Evolutionary conservation across 495 filamentous ascomycete species (phyloP).

Genomic region (Neurospora hispaniola): DNA sequence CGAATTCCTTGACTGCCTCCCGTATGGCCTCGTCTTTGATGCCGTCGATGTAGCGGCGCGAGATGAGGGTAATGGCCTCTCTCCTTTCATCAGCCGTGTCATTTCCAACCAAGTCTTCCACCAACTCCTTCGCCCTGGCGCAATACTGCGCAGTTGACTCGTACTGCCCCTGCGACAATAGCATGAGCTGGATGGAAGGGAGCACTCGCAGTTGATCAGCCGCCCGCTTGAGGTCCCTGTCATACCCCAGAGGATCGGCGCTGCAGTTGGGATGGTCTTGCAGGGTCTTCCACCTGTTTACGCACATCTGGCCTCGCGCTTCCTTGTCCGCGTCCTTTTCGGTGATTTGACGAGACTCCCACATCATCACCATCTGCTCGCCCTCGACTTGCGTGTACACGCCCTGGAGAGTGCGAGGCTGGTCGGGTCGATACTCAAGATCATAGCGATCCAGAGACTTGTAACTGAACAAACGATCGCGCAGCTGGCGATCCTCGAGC

Average conservation of each 20-base stretch:
- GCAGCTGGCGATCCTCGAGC: slow-evolving; percentile 31
- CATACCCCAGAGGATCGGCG: slow-evolving; percentile 31
- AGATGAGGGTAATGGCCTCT: slow-evolving; percentile 10
- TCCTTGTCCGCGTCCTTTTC: slow-evolving; percentile 27
- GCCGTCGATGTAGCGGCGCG: slow-evolving; percentile 35
- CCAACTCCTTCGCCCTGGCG: slow-evolving; percentile 25
- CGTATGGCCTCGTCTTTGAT: slow-evolving; percentile 28
- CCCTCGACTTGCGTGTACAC: slow-evolving; percentile 40
- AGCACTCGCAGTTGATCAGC: slow-evolving; percentile 35
- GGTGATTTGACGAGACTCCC: slow-evolving; percentile 27
- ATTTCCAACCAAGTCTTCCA: slow-evolving; percentile 22
- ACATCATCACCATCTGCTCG: slow-evolving; percentile 33
- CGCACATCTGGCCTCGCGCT: slow-evolving; percentile 15
- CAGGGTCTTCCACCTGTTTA: slow-evolving; percentile 33
- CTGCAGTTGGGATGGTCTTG: slow-evolving; percentile 23
- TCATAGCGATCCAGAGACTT: slow-evolving; percentile 25
- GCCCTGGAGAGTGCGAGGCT: slow-evolving; percentile 34
- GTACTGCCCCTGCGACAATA: slow-evolving; percentile 34
- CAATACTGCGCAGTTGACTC: slow-evolving; percentile 37
- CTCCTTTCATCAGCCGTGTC: slow-evolving; percentile 11
- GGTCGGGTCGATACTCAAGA: slow-evolving; percentile 7
- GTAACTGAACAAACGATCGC: slow-evolving; percentile 25
- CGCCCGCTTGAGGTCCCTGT: slow-evolving; percentile 33
- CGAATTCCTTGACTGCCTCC: slow-evolving; percentile 27
- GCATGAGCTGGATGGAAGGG: slow-evolving; percentile 34